Evolutionary conservation across 805 yeast species (phyloP), one percentile per base, ranked within the genome.

Genomic region (Candida arabinofermentans): DNA sequence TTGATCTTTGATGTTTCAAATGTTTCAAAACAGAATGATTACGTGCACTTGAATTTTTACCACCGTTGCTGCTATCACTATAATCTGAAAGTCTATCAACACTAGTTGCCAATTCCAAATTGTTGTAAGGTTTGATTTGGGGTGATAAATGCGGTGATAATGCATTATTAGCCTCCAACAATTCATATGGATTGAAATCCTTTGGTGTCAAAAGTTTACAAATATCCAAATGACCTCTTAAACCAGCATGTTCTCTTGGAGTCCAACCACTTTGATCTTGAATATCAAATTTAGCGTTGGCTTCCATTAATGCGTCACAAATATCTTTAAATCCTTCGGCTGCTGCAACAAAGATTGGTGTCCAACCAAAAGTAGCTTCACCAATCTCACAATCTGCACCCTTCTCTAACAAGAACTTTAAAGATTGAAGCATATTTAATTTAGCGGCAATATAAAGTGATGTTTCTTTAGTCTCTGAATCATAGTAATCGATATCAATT

Each of bases 211-310:
- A 66, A 54, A 77, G 52, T 39, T 77, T 77, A 1, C 93, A 82
- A 27, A 87, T 75, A 2, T 68, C 72, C 43, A 90, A 65, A 59
- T 89, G 95, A 5, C 98, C 98, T 53, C 97, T 74, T 35, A 91
- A 68, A 37, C 87, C 82, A 0, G 97, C 96, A 62, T 91, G 98
- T 56, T 91, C 98, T 81, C 88, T 81, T n/a, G 98, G 96, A 16
- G 88, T 79, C 98, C 98, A 91, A 0, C 97, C 97, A 39, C 93
- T 83, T 35, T 79, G 83, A 65, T 91, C 98, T 14, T 75, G 71
- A 22, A 69, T 63, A 34, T 75, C 73, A 43, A 66, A 75, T 7
- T 70, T 65, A 5, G 88, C 84, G 17, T 78, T 79, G 33, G 70
- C 56, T 0, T 66, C 63, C 23, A 82, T 61, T 47, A 91, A 69